Base-by-base conservation (phyloP, 1,284 basidiomycete species). In the Phylloboletellus chloephorus region DNA sequence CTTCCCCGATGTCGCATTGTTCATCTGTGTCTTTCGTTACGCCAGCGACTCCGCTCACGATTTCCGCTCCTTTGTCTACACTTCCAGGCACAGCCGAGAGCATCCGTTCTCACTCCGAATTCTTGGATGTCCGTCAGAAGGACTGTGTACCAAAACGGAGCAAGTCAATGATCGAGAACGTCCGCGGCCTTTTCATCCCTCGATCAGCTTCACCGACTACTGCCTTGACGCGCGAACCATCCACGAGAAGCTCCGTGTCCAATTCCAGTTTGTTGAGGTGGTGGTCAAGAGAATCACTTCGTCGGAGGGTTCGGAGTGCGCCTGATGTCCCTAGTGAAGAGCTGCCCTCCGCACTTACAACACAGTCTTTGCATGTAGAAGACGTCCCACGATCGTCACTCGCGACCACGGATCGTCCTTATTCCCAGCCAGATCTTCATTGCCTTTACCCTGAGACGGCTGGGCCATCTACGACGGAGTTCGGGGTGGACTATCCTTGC, bases 131-230 rank as follows among this genome's bases (percentile, higher is more conserved):
- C 16, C 51, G 45, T 36, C 56, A 46, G 31, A 56, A 50, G n/a
- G 49, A 54, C 13, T 54, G 47, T 44, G 44, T 51, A 12, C 71
- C 72, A 10, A 71, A 73, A 50, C 66, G 72, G 26, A 64, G 71
- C 31, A 67, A 60, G 16, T 75, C 73, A 15, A 66, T 76, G 64
- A 65, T 74, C 36, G 68, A 70, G 51, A 74, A 73, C 44, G 67
- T 74, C 34, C 59, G 65, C 31, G 66, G 63, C 29, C 59, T 69
- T 44, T 73, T 74, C 41, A 55, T 59, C 45, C 56, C 63, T 34
- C 57, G 56, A 3, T 46, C 67, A 5, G 41, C 62, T 9, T 61
- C 66, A 13, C 65, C 67, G 4, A 61, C 62, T 28, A 42, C 52
- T 33, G 46, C 52, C 2, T 45, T 64, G 50, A 49, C 49, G 48